Evolutionary conservation across 2,329 filamentous ascomycete species (phyloP).

Genomic region (Aspergillus jensenii): DNA sequence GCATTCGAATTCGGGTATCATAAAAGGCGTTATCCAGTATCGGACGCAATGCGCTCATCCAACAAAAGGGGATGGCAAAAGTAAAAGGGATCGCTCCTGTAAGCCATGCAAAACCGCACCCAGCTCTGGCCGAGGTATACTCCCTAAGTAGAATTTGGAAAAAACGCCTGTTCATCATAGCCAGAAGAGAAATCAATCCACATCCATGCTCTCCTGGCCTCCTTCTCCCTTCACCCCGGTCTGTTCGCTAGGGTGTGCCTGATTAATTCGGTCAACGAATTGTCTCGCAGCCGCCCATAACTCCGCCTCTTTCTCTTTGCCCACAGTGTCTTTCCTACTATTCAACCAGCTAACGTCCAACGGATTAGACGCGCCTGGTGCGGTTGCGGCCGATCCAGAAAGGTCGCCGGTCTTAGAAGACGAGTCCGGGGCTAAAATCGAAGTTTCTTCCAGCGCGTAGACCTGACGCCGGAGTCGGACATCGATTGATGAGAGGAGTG

Average conservation of each 20-base stretch:
- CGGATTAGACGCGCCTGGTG: conserved; percentile 43
- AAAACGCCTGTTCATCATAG: neutral
- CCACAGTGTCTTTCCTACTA: conserved; percentile 77
- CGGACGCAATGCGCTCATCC: neutral
- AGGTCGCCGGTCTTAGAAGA: conserved; percentile 33
- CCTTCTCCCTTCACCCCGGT: conserved; percentile 13
- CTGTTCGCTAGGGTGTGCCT: conserved; percentile 9
- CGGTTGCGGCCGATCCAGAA: conserved; percentile 28
- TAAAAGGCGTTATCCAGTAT: conserved; percentile 7
- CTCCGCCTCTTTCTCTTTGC: conserved; percentile 79
- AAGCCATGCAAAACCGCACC: neutral
- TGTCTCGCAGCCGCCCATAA: conserved; percentile 65
- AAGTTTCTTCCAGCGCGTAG: conserved; percentile 76
- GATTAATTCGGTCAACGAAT: conserved; percentile 50
- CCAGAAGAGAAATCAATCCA: conserved; percentile 31
- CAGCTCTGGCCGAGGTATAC: neutral
- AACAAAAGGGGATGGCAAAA: neutral
- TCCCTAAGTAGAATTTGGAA: too few relatives aligned
- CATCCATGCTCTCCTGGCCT: conserved; percentile 38
- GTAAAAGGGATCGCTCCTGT: neutral
- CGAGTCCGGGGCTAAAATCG: conserved; percentile 60
- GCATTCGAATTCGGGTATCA: conserved; percentile 21
- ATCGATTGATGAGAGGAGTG: conserved; percentile 70
- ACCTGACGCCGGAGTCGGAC: conserved; percentile 74
- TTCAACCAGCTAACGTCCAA: conserved; percentile 90